phyloP scores from a whole-genome alignment of 805 yeast species.

The Metschnikowia henanensis region DNA sequence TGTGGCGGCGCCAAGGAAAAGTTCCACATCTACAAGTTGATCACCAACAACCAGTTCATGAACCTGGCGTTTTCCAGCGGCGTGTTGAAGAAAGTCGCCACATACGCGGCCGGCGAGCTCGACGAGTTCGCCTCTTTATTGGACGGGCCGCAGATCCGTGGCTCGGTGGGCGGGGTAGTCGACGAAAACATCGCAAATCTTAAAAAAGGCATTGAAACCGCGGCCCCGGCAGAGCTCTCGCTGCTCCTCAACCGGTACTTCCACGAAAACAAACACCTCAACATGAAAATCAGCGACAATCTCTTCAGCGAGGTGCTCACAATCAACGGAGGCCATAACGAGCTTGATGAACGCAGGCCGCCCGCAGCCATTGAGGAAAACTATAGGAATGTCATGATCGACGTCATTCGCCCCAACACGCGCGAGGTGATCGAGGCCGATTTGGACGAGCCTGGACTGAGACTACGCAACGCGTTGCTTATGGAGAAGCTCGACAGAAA shows the following conservation, averaged over 20 bases:
- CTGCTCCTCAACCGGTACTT: conserved; percentile 19
- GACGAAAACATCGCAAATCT: conserved; percentile 14
- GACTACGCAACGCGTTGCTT: conserved; percentile 19
- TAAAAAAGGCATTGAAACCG: neutral
- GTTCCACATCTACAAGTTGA: conserved; percentile 32
- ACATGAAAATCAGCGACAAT: conserved; percentile 25
- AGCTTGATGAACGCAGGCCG: conserved; percentile 15
- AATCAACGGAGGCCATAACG: conserved; percentile 27
- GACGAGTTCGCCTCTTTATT: conserved; percentile 11
- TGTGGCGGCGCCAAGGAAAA: conserved; percentile 22
- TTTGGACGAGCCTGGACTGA: conserved; percentile 31
- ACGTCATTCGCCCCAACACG: conserved; percentile 36
- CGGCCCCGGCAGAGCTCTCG: conserved; percentile 3
- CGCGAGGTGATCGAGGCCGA: conserved; percentile 32
- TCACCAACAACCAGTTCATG: conserved; percentile 29
- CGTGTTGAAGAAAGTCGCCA: conserved; percentile 17
- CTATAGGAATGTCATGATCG: conserved; percentile 38
- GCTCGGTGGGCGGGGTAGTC: conserved; percentile 1
- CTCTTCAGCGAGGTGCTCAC: conserved; percentile 35
- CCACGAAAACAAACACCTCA: conserved; percentile 16
- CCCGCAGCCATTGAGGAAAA: conserved; percentile 33
- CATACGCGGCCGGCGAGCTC: conserved; percentile 3
- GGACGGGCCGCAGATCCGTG: conserved; percentile 9
- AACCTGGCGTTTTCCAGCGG: conserved; percentile 27
- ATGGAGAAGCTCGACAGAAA: conserved; percentile 2